Evolutionary conservation across 2,329 filamentous ascomycete species (phyloP).

Genomic region (Trichoderma citrinoviride): DNA sequence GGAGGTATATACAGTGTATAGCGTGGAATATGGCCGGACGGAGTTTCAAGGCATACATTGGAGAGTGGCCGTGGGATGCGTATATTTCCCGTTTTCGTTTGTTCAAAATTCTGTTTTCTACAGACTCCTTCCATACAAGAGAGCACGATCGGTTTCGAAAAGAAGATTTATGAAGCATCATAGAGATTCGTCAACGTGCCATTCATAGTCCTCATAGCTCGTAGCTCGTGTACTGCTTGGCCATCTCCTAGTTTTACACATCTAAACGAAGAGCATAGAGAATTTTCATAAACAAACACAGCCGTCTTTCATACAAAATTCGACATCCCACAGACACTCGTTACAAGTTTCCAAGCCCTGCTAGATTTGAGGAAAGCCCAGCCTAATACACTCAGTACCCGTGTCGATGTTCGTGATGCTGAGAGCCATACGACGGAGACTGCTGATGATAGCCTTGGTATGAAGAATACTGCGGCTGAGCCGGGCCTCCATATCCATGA

Average conservation of each 20-base stretch:
- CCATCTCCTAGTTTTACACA: neutral
- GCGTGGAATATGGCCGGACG: conserved; percentile 25
- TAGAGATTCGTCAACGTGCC: too few species aligned
- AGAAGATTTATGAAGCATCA: too few species aligned
- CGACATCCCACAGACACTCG: neutral
- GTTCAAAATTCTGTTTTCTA: neutral
- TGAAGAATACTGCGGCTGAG: conserved; percentile 27
- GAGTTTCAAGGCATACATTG: conserved; percentile 2
- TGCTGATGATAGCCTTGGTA: conserved; percentile 29
- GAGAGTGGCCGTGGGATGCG: neutral
- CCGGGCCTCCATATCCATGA: conserved; percentile 26
- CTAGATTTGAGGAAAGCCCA: neutral
- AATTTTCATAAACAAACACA: neutral
- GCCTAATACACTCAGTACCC: conserved; percentile 30
- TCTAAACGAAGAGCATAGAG: neutral
- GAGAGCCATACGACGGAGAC: conserved; percentile 36
- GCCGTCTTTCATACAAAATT: neutral
- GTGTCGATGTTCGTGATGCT: conserved; percentile 38
- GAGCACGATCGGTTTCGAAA: neutral
- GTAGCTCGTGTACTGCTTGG: neutral
- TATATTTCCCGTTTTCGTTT: neutral
- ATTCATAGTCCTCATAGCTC: too few species aligned
- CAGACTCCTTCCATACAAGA: neutral
- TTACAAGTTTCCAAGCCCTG: neutral
- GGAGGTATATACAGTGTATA: conserved; percentile 23